phyloP scores from a whole-genome alignment of 306 rosid species.

The Fragaria nilgerrensis region DNA sequence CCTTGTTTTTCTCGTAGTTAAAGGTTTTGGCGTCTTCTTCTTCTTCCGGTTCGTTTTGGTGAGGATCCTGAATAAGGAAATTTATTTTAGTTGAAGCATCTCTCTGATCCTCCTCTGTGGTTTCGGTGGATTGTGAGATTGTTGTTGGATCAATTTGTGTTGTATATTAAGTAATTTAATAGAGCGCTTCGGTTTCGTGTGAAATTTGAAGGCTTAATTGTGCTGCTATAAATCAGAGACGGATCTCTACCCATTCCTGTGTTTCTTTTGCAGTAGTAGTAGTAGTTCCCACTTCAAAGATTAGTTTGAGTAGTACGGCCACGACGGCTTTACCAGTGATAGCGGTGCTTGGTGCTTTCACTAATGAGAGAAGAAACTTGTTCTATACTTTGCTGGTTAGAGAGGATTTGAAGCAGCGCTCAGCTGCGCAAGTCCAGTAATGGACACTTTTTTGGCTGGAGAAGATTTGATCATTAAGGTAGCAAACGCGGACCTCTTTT shows the following conservation, averaged over 20 bases:
- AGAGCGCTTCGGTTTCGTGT: constrained; percentile 12
- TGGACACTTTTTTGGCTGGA: constrained; percentile 78
- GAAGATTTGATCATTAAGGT: constrained; percentile 86
- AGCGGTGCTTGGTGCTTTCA: constrained; percentile 36
- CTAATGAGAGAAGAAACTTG: constrained; percentile 44
- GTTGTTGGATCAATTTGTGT: constrained; percentile 7
- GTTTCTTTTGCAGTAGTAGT: constrained; percentile 82
- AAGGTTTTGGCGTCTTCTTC: constrained; percentile 71
- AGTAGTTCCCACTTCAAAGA: constrained; percentile 29
- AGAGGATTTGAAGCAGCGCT: constrained; percentile 89
- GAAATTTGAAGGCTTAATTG: constrained; percentile 43
- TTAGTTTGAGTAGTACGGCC: constrained; percentile 34
- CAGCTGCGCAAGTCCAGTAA: constrained; percentile 45
- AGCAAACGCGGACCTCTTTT: constrained; percentile 14
- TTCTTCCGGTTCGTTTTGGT: constrained; percentile 71
- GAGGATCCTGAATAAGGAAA: constrained; percentile 81
- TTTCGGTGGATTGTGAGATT: constrained; percentile 54
- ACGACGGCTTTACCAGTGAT: constrained; percentile 48
- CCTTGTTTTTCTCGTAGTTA: constrained; percentile 28
- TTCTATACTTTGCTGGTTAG: constrained; percentile 53
- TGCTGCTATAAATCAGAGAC: constrained; percentile 49
- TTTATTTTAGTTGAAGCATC: constrained; percentile 60
- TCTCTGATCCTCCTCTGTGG: constrained; percentile 25
- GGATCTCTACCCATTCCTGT: constrained; percentile 83
- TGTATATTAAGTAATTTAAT: background rate